Evolutionary conservation across 768 basidiomycete species (phyloP), one percentile per base, ranked within the genome.

Genomic region (Heimioporus sp.): DNA sequence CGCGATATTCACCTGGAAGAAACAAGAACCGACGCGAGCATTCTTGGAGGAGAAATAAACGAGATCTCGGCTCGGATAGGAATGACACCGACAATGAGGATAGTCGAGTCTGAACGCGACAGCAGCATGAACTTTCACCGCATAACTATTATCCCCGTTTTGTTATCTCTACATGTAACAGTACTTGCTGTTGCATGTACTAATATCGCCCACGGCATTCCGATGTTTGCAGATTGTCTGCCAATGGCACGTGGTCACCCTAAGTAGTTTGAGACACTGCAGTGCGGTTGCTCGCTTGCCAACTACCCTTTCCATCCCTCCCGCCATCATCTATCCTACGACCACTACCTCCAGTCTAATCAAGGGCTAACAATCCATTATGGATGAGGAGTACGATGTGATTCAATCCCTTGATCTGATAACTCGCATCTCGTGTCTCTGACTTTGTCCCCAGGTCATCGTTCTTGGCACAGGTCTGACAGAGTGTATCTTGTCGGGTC

Each of bases 361-460:
- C 40, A 17, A 59, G 45, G 49, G 24, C 53, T 52, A 21, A 39
- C 49, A 49, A 60, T 58, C 52, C 59, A 76, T 64, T 71, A 97
- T 99, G 96, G 96, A 99, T 87, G 96, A 98, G 80, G 89, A 92
- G 79, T 98, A 98, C 77, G 95, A 98, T 72, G 95, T 97, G 70
- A 62, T 61, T 61, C 51, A 31, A 51, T 41, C 51, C 49, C 43
- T 44, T 52, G 55, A 64, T 64, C 52, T 54, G 52, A 56, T 58
- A 30, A 21, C 36, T 42, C 2, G 39, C 24, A 10, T 36, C 48
- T 38, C 49, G 45, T 48, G 46, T 40, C 53, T 52, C 59, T 65
- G 51, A 58, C 49, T 47, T 45, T 44, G 34, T 50, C 17, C 42
- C 48, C 67, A 92, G 89, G 90, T 90, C 71, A 81, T 92, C 70